Evolutionary conservation across 495 filamentous ascomycete species (phyloP), one percentile per base, ranked within the genome.

Genomic region (Tricharina praecox): DNA sequence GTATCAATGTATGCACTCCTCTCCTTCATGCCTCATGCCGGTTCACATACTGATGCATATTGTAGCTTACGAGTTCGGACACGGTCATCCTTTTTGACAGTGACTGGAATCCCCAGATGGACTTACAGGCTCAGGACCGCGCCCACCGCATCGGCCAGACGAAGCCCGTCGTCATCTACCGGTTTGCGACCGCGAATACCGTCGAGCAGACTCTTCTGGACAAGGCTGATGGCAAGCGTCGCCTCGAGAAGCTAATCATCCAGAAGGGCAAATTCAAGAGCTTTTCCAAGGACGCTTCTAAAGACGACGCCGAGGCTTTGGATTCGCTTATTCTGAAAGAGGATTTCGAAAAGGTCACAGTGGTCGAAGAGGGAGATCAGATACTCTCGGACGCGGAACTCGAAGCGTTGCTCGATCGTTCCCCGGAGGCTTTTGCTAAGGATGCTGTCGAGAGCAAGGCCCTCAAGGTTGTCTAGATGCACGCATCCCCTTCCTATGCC

Each of bases 31-130:
- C 5, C 16, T 24, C 18, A 48, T 7, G 8, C 21, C 18, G 15
- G 20, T 21, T 20, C 20, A 16, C n/a, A n/a, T 9, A 18, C 40
- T 48, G 23, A 48, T 32, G 15, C 4, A 19, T 19, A 5, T 2
- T 40, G 20, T 11, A 48, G 45, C 58, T 61, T 16, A 61, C 68
- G 0, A 71, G 79, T 0, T 80, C 79, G 1, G 79, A 84, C 47
- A 84, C 79, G 0, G 79, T 84, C 23, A 77, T 84, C 53, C 67
- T 84, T 11, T 84, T 75, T 54, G 79, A 84, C 59, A 76, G 75
- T 23, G 90, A 97, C 62, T 97, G 90, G 88, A 97, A 97, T 59
- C 90, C 90, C 0, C 90, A 96, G 62, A 85, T 93, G 58, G 90
- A 97, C 63, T 70, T 97, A 13, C 90, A 97, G 61, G 90, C 90